These are phyloP conservation scores for Vitis hybrid DNA, from an alignment of 177 flowering plant genomes.

Conservation along the genomic window DNA sequence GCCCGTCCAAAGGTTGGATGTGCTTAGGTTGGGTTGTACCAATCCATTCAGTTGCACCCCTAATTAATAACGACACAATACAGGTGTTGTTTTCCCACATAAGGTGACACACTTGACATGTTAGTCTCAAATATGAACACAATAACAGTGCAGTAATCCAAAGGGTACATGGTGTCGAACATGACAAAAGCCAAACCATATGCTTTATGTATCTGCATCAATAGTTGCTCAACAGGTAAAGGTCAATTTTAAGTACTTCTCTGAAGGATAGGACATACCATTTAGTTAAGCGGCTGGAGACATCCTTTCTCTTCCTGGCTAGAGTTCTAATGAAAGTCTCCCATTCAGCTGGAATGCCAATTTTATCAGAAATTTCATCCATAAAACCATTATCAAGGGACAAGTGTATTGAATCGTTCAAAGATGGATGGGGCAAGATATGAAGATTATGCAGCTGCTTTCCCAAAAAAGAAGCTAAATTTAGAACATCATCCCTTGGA, in stretches of 20 bases:
- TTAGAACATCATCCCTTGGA: conserved; percentile 49
- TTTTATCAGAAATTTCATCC: conserved; percentile 21
- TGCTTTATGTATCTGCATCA: background rate
- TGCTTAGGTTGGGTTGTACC: too few relatives aligned
- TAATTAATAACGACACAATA: too few relatives aligned
- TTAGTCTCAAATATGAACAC: too few relatives aligned
- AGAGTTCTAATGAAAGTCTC: conserved; percentile 50
- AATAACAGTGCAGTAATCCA: too few relatives aligned
- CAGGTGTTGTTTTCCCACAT: too few relatives aligned
- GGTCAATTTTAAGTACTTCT: background rate
- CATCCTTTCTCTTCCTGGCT: conserved; percentile 44
- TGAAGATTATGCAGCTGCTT: conserved; percentile 81
- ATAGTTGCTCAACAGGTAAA: background rate
- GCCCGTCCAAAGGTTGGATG: too few relatives aligned
- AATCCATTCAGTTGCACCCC: too few relatives aligned
- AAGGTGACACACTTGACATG: too few relatives aligned
- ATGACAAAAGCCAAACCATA: background rate
- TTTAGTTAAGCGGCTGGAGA: conserved; percentile 48
- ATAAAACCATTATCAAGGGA: conserved; percentile 18
- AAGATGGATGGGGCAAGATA: conserved; percentile 61
- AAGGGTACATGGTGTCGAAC: too few relatives aligned
- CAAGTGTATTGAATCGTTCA: conserved; percentile 13
- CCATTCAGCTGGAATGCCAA: conserved; percentile 53
- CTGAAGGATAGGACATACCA: conserved; percentile 47
- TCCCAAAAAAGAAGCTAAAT: conserved; percentile 85